Percentiles rank a stretch among this genome's conserved stretches.
Conservation (phyloP, 2,329 filamentous ascomycete genomes). For the Arachnomyces sp. region DNA sequence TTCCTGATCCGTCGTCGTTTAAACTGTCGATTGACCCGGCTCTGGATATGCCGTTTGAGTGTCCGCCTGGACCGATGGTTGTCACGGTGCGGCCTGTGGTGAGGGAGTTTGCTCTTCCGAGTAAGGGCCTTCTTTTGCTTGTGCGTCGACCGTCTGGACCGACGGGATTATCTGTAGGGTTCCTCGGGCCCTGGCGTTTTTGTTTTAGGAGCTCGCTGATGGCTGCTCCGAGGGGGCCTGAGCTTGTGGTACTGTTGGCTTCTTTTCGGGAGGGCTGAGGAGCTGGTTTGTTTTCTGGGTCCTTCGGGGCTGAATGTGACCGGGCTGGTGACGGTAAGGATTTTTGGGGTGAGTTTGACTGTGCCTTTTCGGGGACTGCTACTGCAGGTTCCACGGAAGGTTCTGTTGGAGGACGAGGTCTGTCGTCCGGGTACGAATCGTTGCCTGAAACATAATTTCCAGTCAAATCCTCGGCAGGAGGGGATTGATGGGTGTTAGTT, state of each 20-base stretch:
- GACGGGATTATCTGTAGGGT: slow-evolving; percentile 16
- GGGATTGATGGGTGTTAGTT: slow-evolving; percentile 10
- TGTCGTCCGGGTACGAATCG: no score
- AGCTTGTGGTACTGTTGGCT: slow-evolving; percentile 13
- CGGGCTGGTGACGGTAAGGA: background rate
- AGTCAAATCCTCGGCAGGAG: background rate
- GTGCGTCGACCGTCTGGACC: slow-evolving; percentile 15
- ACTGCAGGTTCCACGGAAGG: background rate
- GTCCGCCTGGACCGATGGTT: no score
- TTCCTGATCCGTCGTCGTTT: slow-evolving; percentile 29
- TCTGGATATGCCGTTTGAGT: slow-evolving; percentile 27
- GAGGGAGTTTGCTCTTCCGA: slow-evolving; percentile 36
- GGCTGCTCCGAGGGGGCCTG: slow-evolving; percentile 28
- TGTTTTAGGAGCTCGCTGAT: slow-evolving; percentile 35
- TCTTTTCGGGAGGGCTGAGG: slow-evolving; percentile 12
- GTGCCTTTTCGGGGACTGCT: no score
- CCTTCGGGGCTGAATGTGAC: background rate
- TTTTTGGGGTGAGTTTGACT: background rate
- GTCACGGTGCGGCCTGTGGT: slow-evolving; percentile 22
- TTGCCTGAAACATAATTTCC: no score
- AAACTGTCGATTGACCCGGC: slow-evolving; percentile 44
- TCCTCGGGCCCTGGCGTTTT: slow-evolving; percentile 27
- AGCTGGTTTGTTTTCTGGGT: background rate
- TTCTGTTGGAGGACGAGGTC: background rate
- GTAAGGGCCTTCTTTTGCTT: slow-evolving; percentile 28